Evolutionary conservation across 306 rosid species (phyloP).

Genomic region (Quercus variabilis): DNA sequence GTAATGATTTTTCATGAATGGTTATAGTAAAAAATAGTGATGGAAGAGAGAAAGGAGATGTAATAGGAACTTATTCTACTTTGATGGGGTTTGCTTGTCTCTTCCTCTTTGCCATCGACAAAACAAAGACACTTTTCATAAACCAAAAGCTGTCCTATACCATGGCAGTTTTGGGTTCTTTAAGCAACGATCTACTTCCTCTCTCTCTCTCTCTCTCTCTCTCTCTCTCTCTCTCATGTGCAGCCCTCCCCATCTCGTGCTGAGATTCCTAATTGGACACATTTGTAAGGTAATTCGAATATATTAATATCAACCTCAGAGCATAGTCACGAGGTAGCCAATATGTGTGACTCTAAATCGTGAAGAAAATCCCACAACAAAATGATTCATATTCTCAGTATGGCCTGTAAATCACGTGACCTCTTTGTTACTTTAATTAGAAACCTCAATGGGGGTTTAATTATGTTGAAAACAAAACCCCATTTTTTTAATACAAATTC

Average conservation of each 20-base stretch:
- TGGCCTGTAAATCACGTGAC: slow-evolving; percentile 36
- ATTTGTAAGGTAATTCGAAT: slow-evolving; percentile 34
- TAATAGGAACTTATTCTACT: background rate
- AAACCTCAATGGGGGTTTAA: background rate
- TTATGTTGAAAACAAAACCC: slow-evolving; percentile 11
- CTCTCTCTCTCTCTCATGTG: slow-evolving; percentile 31
- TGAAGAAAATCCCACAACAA: background rate
- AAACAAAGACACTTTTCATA: background rate
- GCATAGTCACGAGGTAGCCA: slow-evolving; percentile 54
- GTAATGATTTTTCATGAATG: background rate
- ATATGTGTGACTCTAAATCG: slow-evolving; percentile 5
- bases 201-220: slow-evolving; percentile 44
- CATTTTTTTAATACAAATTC: slow-evolving; percentile 13
- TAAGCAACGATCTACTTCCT: slow-evolving; percentile 14
- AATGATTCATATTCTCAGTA: slow-evolving; percentile 21
- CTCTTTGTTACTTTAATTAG: background rate
- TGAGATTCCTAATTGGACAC: slow-evolving; percentile 46
- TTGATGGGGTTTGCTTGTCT: slow-evolving; percentile 37
- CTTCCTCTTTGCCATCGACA: slow-evolving; percentile 32
- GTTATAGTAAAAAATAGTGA: background rate
- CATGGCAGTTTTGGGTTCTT: slow-evolving; percentile 29
- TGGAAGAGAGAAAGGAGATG: background rate
- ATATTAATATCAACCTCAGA: slow-evolving; percentile 24
- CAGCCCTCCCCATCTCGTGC: slow-evolving; percentile 45
- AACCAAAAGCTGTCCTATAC: slow-evolving; percentile 41